phyloP scores from a whole-genome alignment of 1,284 basidiomycete genomes.

The Coniophora puteana region DNA sequence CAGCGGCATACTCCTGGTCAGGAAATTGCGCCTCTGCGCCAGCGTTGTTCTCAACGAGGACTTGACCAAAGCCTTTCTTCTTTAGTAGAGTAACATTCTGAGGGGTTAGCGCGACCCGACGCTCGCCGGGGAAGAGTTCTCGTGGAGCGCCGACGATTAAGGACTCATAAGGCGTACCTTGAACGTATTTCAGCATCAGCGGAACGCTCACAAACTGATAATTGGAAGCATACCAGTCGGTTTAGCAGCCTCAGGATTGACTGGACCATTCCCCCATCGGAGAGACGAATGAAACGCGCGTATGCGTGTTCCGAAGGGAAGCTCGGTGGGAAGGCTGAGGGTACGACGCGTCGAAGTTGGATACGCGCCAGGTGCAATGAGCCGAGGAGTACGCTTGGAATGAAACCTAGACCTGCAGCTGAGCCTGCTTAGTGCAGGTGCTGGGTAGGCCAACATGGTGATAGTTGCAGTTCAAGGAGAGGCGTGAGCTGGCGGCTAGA shows the following conservation, averaged over 20 bases:
- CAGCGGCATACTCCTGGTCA: slow-evolving; percentile 72
- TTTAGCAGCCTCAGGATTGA: slow-evolving; percentile 15
- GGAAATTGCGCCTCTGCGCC: slow-evolving; percentile 72
- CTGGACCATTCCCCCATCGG: slow-evolving; percentile 16
- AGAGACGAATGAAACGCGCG: slow-evolving; percentile 30
- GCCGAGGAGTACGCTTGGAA: slow-evolving; percentile 21
- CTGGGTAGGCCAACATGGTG: slow-evolving; percentile 27
- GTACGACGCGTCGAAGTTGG: neutral
- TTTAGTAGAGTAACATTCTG: slow-evolving; percentile 67
- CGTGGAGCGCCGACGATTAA: slow-evolving; percentile 76
- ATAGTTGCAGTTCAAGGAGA: slow-evolving; percentile 27
- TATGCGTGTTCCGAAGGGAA: slow-evolving; percentile 14
- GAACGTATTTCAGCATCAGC: slow-evolving; percentile 6
- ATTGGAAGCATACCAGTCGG: slow-evolving; percentile 19
- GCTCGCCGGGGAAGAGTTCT: slow-evolving; percentile 73
- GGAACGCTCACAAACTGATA: neutral
- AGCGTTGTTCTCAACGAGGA: slow-evolving; percentile 72
- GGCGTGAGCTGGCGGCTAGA: too few species aligned
- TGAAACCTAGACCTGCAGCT: slow-evolving; percentile 18
- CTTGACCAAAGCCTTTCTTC: slow-evolving; percentile 76
- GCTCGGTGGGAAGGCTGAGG: slow-evolving; percentile 6
- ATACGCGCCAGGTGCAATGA: slow-evolving; percentile 5
- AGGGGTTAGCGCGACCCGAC: slow-evolving; percentile 77
- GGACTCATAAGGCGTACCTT: slow-evolving; percentile 67
- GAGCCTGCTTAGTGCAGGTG: slow-evolving; percentile 18